Percentiles rank a stretch among this genome's conserved stretches.
Conservation (phyloP, 2,329 filamentous ascomycete species). For the Penicillium sp. region DNA sequence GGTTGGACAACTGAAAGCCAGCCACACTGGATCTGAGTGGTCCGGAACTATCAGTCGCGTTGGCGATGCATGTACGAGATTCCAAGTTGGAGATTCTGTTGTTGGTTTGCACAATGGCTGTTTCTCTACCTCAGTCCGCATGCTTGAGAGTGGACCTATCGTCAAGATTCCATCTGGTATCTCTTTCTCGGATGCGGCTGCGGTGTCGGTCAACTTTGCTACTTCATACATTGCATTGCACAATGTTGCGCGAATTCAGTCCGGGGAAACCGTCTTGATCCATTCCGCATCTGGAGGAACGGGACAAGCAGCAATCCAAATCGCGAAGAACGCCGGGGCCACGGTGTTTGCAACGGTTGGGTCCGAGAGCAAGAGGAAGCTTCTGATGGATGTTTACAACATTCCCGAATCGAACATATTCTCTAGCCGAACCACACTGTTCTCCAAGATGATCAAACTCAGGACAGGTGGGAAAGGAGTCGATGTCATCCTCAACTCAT, state of each 20-base stretch:
- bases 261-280: slow-evolving; percentile 25
- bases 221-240: slow-evolving; percentile 12
- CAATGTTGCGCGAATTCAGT: slow-evolving; percentile 8
- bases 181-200: slow-evolving; percentile 8
- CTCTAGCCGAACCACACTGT: slow-evolving; percentile 6
- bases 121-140: background rate
- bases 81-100: slow-evolving; percentile 16
- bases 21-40: slow-evolving; percentile 2
- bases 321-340: slow-evolving; percentile 15
- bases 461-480: slow-evolving; percentile 12
- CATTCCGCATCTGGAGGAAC: slow-evolving; percentile 25
- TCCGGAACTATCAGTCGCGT: slow-evolving; percentile 8
- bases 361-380: slow-evolving; percentile 9
- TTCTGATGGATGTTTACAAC: slow-evolving; percentile 17
- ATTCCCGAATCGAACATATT: slow-evolving; percentile 20
- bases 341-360: slow-evolving; percentile 19
- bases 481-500: slow-evolving; percentile 24
- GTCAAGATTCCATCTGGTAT: slow-evolving; percentile 5
- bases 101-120: background rate
- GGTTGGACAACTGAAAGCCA: slow-evolving; percentile 10
- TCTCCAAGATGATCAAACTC: slow-evolving; percentile 7
- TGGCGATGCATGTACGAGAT: slow-evolving; percentile 3
- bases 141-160: background rate
- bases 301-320: slow-evolving; percentile 19
- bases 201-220: slow-evolving; percentile 10